These are phyloP conservation scores for Huntiella moniliformis DNA, from an alignment of 2,329 filamentous ascomycete genomes.

Conservation along the genomic window DNA sequence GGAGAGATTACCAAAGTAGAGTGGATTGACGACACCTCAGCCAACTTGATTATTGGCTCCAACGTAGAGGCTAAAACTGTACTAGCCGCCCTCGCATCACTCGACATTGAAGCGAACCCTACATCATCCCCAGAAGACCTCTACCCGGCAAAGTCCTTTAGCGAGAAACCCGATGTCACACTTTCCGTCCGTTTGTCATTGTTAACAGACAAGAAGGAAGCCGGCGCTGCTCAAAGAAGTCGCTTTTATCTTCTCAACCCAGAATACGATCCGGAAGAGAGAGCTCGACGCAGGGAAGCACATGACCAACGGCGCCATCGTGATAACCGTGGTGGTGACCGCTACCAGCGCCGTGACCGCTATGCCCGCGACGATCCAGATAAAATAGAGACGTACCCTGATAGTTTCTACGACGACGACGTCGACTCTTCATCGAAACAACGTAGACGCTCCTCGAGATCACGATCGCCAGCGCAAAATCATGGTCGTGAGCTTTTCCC, in stretches of 20 bases:
- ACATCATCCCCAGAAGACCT: slow-evolving; percentile 45
- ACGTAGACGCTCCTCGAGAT: slow-evolving; percentile 15
- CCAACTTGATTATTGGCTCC: slow-evolving; percentile 61
- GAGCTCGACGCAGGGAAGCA: slow-evolving; percentile 36
- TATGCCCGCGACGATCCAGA: slow-evolving; percentile 22
- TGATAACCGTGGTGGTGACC: slow-evolving; percentile 24
- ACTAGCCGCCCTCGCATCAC: slow-evolving; percentile 31
- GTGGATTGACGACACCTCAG: slow-evolving; percentile 88
- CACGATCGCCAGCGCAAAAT: slow-evolving; percentile 18
- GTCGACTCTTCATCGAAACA: slow-evolving; percentile 21
- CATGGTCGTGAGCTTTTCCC: slow-evolving; percentile 47
- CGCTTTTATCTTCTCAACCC: slow-evolving; percentile 86
- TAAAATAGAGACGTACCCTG: slow-evolving; percentile 43
- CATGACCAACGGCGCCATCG: slow-evolving; percentile 45
- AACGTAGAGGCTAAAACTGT: slow-evolving; percentile 34
- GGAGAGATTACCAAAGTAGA: slow-evolving; percentile 46
- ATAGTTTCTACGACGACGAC: slow-evolving; percentile 68
- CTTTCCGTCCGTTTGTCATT: slow-evolving; percentile 60
- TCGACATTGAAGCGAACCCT: slow-evolving; percentile 29
- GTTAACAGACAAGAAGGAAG: slow-evolving; percentile 58
- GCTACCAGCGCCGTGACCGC: slow-evolving; percentile 23
- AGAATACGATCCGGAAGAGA: slow-evolving; percentile 66
- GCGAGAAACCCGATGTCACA: slow-evolving; percentile 46
- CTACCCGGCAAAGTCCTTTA: slow-evolving; percentile 44
- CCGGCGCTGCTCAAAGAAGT: slow-evolving; percentile 60